phyloP scores from a whole-genome alignment of 305 asterid genomes.

The Lippia alba region DNA sequence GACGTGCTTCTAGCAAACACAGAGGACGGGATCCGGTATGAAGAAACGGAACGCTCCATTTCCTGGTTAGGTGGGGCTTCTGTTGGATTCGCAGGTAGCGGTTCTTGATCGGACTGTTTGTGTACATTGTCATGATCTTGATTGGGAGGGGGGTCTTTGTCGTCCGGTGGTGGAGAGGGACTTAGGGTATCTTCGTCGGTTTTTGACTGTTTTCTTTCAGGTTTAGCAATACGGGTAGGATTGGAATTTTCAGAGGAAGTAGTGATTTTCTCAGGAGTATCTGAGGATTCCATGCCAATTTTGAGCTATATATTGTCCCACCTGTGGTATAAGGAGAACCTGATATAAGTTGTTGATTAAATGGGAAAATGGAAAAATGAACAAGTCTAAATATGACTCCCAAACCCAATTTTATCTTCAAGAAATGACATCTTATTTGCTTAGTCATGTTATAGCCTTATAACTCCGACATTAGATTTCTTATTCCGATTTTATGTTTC shows the following conservation, averaged over 20 bases:
- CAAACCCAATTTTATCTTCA: too few species aligned
- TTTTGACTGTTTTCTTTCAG: not conserved
- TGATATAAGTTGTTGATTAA: not conserved
- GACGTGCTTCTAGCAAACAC: slow-evolving; percentile 50
- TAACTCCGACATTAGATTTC: too few species aligned
- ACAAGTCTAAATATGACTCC: too few species aligned
- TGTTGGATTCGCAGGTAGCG: not conserved
- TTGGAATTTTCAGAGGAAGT: not conserved
- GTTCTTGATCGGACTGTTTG: not conserved
- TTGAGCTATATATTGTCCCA: slow-evolving; percentile 3
- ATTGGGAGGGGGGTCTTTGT: not conserved
- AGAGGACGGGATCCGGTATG: slow-evolving; percentile 55
- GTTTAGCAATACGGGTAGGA: not conserved
- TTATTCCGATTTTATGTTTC: too few species aligned
- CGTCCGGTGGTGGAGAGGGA: not conserved
- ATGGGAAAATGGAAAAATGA: too few species aligned
- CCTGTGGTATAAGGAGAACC: slow-evolving; percentile 13
- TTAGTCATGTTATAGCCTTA: too few species aligned
- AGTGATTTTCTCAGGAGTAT: slow-evolving; percentile 2
- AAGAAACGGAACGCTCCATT: slow-evolving; percentile 44
- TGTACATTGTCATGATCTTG: too few species aligned
- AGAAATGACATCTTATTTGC: too few species aligned
- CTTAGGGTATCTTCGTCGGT: not conserved
- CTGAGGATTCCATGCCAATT: slow-evolving; percentile 36
- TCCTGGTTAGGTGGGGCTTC: slow-evolving; percentile 45